Evolutionary conservation across 768 basidiomycete genomes (phyloP), one percentile per base, ranked within the genome.

Genomic region (Coprinopsis sp.): DNA sequence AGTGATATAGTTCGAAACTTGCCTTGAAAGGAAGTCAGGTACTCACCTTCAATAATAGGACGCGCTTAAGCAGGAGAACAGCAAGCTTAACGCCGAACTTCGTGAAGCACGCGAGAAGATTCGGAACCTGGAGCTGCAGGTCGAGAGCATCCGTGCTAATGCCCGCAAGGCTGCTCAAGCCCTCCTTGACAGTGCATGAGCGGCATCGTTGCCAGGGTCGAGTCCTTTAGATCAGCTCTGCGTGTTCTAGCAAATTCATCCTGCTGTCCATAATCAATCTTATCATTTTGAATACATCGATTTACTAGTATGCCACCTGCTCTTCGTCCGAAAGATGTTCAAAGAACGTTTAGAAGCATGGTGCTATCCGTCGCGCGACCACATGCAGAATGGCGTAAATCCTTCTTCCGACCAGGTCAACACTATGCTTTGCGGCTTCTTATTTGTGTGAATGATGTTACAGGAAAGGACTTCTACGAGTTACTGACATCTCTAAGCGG

Each of bases 61-160:
- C 23, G 47, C 51, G 18, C 36, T 76, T 39, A 72, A 70, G 48
- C 64, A 66, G 21, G 87, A 92, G 59, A 90, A 88, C 53, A 70
- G 71, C 1, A 73, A 70, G 2, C 71, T 93, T 44, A 74, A 63
- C 11, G 62, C 63, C 2, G 87, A 91, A 56, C 74, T 94, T 36
- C 77, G 89, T 23, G 90, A 91, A 21, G 84, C 88, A 27, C 74
- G 85, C 30, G 81, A 83, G 64, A 80, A 86, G 68, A 91, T 94
- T 44, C 73, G 92, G 48, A 84, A 84, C 55, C 64, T 94, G 40
- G 91, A 93, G 67, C 60, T 92, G 49, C 86, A 90, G 66, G 79
- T 91, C 16, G 89, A 92, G 67, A 71, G 73, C 12, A 63, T 88
- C 53, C 77, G 77, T 48, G 81, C 82, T 14, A 91, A 91, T 57